Evolutionary conservation across 129 eudicot genomes (phyloP), one percentile per base, ranked within the genome.

Genomic region (Smallanthus sonchifolius): DNA sequence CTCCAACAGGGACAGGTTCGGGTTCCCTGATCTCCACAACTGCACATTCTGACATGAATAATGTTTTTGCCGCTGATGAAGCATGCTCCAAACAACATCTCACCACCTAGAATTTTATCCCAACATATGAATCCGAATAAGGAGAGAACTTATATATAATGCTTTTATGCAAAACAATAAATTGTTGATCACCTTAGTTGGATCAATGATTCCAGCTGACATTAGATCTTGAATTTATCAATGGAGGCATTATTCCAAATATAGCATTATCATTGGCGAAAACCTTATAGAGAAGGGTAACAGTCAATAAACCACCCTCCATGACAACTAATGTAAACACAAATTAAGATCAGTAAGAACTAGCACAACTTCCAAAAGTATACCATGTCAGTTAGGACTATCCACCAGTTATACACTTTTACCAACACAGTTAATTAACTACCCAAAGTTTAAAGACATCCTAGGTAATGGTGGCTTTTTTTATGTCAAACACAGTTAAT

Each of bases 21-120:
- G 96, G 91, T 83, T 89, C 97, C 83, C 89, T 92, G 52, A 92
- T 92, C 86, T 92, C 96, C 36, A 92, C 96, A 10, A 92, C 97
- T 30, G 89, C 97, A 79, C 96, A 87, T 59, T 92, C 97, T 0
- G 97, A 92, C 96, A 87, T 92, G 87, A 89, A 85, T 56, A 92
- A 92, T 40, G 96, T 92, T 77, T 92, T 92, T 2, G 96, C 96
- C 37, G 87, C 96, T 0, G 97, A 92, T 7, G 96, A 80, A 36
- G 96, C 96, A 69, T 92, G 96, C 83, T 92, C 97, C 82, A 87
- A 24, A 77, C 97, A 92, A 68, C 97, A 92, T 81, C 96, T 87
- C 67, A 92, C 96, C 63, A 92, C 97, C 95, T 91, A 77, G n/a
- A 77, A 67, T 67, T 15, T 11, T 28, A 65, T 10, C 10, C 63